Evolutionary conservation across 495 filamentous ascomycete genomes (phyloP), one percentile per base, ranked within the genome.

Genomic region (Haplographium delicatum): DNA sequence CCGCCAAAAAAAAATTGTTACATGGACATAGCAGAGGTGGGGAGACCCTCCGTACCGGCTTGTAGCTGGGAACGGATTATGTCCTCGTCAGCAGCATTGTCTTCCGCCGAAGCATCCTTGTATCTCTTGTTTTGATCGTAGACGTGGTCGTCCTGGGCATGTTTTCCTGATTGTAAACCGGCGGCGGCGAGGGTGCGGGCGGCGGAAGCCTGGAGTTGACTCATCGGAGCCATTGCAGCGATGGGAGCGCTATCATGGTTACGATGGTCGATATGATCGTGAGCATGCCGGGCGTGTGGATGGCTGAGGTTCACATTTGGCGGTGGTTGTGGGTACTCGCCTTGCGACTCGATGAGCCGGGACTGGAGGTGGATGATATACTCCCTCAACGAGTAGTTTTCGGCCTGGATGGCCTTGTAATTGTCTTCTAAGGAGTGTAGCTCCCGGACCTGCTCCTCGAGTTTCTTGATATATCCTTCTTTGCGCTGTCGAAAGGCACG

Each of bases 401-500:
- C 94, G 23, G 75, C 71, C 57, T 93, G 84, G 18, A 96, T 72
- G 39, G 74, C 68, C 60, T 94, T 89, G 60, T 76, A 86, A 43
- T 72, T 81, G 44, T 84, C 78, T 43, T 84, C 82, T 64, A 91
- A 77, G 15, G 72, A 69, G 34, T 80, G 77, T 59, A 79, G 82
- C 16, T 89, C 86, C 53, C 85, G 79, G 35, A 94, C 88, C 65
- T 96, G 86, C 57, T 91, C 86, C 65, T 97, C 93, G 13, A 98
- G 76, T 63, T 91, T 90, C 72, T 95, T 95, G 65, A 98, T 98
- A 65, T 97, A 96, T 26, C 83, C 86, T 69, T 98, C 93, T 68
- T 98, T 98, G 45, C 93, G 86, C 73, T 96, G 91, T 20, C 93
- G 88, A 69, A 98, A 98, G 18, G 93, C 93, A 57, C 93, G 83